Base-by-base conservation (phyloP, 768 basidiomycete species). In the Nevesoporus exiguus region DNA sequence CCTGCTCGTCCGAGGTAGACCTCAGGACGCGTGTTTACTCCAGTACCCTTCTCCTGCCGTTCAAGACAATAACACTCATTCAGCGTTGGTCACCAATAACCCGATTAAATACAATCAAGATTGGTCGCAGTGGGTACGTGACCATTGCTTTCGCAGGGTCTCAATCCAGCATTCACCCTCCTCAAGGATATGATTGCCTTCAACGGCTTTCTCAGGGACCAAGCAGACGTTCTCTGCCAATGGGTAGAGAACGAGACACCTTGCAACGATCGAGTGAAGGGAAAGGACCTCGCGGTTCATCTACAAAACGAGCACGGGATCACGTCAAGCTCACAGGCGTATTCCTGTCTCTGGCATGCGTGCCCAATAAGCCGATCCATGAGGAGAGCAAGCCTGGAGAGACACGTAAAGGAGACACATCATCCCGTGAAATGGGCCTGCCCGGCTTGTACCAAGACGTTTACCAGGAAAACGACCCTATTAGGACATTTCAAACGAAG, bases 351-450 rank as follows among this genome's bases (percentile, higher is more conserved):
- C 17, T 57, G 56, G 56, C 7, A 19, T 9, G 1, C 2, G 2
- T 58, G 56, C 4, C 6, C 3, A 14, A 15, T 10, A 14, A 7
- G 24, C 9, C 14, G 0, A 13, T 2, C 24, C 1, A 57, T 58
- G 56, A 21, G 3, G 36, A 51, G 37, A 30, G 43, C 55, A 19
- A 57, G 46, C 21, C 55, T 56, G 5, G 41, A 30, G 37, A 42
- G 55, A 14, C 55, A 58, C 9, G 8, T 45, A 4, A 45, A 29
- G 19, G 56, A 57, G 15, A 31, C 19, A 5, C 56, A 57, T 6
- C 5, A 29, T 2, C 49, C 37, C 1, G 31, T 57, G 14, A 47
- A 36, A 13, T 46, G 31, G 31, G 31, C 44, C 7, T 57, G 56
- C 25, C 48, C 56, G 8, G 36, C 43, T n/a, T 57, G 56, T 25